Conservation (phyloP, 345 rosid species). For the Eucalyptus regnans region DNA sequence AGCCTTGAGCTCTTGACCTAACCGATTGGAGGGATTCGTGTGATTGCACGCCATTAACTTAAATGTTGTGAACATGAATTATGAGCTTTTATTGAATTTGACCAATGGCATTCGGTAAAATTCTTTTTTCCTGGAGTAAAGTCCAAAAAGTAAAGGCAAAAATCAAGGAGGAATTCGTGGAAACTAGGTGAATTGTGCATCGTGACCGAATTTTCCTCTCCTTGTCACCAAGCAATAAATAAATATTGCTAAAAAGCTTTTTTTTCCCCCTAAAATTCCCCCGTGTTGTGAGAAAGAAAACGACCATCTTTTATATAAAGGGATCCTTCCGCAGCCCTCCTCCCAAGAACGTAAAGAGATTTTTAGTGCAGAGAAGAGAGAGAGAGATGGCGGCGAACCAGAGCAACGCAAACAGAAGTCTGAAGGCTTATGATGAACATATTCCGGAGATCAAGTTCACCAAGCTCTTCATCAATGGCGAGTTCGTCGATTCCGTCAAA, state of each 20-base stretch:
- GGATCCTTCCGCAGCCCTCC: not conserved
- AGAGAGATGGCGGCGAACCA: slow-evolving; percentile 21
- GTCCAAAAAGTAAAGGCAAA: not conserved
- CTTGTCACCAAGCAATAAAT: not conserved
- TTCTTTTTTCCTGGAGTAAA: not conserved
- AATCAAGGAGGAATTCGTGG: not conserved
- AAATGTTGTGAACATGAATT: not conserved
- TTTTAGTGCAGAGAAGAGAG: not conserved
- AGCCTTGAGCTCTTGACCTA: not conserved
- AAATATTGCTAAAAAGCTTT: not conserved
- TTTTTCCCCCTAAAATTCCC: not conserved
- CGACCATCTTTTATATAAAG: not conserved
- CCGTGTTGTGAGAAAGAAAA: not conserved
- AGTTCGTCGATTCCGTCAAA: slow-evolving; percentile 46
- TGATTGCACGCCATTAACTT: not conserved
- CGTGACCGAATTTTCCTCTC: not conserved
- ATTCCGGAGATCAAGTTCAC: slow-evolving; percentile 54
- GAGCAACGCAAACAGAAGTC: slow-evolving; percentile 14
- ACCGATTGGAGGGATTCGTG: not conserved
- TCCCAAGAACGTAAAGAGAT: not conserved
- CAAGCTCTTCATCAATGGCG: slow-evolving; percentile 59
- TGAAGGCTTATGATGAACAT: not conserved
- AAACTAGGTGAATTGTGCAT: not conserved
- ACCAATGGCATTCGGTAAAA: not conserved
- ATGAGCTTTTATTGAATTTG: not conserved